A percentile compares a stretch with the other conserved stretches of the same genome.
Conservation (phyloP, 2,329 filamentous ascomycete genomes). For the Anthostomella pinea region DNA sequence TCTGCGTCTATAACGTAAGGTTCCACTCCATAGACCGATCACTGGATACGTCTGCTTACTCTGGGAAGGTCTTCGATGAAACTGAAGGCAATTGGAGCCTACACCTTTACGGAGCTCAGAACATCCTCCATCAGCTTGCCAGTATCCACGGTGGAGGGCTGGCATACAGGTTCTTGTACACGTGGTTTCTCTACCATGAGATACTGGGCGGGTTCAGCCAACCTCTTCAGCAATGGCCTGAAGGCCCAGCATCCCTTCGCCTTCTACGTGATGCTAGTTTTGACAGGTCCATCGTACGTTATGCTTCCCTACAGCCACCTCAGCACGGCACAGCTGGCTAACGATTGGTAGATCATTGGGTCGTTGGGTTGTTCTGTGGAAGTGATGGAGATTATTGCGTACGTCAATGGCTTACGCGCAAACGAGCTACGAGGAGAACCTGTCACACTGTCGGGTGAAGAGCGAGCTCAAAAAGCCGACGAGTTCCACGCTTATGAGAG, state of each 20-base stretch:
- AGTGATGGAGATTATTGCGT: slow-evolving; percentile 42
- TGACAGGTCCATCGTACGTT: slow-evolving; percentile 31
- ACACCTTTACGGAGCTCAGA: slow-evolving; percentile 43
- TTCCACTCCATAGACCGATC: too few species aligned
- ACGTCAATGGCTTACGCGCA: slow-evolving; percentile 36
- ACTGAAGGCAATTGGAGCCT: slow-evolving; percentile 44
- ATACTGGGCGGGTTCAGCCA: slow-evolving; percentile 44
- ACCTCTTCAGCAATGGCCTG: slow-evolving; percentile 26
- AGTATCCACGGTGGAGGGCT: slow-evolving; percentile 26
- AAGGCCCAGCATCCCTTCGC: slow-evolving; percentile 27
- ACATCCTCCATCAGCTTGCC: slow-evolving; percentile 31
- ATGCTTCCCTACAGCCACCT: too few species aligned
- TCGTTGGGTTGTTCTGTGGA: slow-evolving; percentile 46
- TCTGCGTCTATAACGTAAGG: slow-evolving; percentile 47
- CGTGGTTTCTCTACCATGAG: slow-evolving; percentile 48
- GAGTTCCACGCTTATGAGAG: slow-evolving; percentile 27
- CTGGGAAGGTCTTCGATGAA: slow-evolving; percentile 44
- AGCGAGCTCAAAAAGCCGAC: slow-evolving; percentile 26
- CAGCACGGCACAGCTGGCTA: slow-evolving; percentile 5
- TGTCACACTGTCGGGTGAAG: slow-evolving; percentile 23
- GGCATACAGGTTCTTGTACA: slow-evolving; percentile 39
- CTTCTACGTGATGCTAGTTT: slow-evolving; percentile 29
- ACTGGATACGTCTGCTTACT: too few species aligned
- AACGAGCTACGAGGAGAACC: slow-evolving; percentile 29
- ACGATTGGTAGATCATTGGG: slow-evolving; percentile 40